Base-by-base conservation (phyloP, 164 flowering plant genomes). In the Stephania yunnanensis region DNA sequence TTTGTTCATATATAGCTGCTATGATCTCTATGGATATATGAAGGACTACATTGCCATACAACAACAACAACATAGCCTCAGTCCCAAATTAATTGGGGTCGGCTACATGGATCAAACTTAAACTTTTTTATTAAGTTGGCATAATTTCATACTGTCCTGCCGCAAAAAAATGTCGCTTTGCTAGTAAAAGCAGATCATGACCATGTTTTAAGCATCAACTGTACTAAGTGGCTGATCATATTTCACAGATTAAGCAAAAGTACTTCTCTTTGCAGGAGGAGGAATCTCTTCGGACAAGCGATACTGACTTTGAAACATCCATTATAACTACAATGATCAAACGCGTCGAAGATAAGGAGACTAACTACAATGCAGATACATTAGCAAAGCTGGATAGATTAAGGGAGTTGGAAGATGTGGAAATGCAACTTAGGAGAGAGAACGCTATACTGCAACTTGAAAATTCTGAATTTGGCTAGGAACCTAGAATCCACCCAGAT, bases 401-500 rank as follows among this genome's bases (percentile, higher is more conserved):
- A 11, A 82, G 83, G 76, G 90, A 82, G 68, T 74, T 90, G 82
- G 92, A 92, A 83, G 65, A 71, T 0, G 90, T 88, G 74, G 80
- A 77, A 1, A 79, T 78, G 63, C 88, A 86, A 68, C 77, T 89
- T 76, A 84, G 84, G 71, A 84, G 82, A 75, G 80, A 76, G 45
- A 93, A 95, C 76, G 46, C 65, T 50, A 83, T 69, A 72, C 75
- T 95, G 83, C 89, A 84, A 81, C 20, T 55, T 29, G 98, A 92
- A 80, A 91, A 91, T 75, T 83, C 84, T 6, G 93, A 94, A 46
- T 77, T 77, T 95, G 84, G 84, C 81, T 64, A 80, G 72, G 68
- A 88, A 81, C 75, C 77, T 94, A 79, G 95, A 94, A 73, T 86
- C 88, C 6, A 81, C 89, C 12, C 91, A 93, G 77, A 77, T 85